Conservation (phyloP, 1,284 basidiomycete genomes). For the Fistulinella staudtii region DNA sequence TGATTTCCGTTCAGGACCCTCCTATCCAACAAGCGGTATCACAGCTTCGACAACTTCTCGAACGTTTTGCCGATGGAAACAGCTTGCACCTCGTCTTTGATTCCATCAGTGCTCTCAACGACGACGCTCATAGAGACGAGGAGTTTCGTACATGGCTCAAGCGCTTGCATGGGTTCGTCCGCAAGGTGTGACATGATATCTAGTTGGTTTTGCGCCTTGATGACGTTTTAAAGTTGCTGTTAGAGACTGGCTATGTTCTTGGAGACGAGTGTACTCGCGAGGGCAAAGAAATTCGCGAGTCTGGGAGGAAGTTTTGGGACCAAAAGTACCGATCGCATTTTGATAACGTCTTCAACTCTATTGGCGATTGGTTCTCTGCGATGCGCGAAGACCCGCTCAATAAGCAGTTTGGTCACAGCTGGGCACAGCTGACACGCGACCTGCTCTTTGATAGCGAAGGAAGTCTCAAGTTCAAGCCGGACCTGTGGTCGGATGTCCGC, state of each 20-base stretch:
- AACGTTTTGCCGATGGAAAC: slow-evolving; percentile 85
- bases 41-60: slow-evolving; percentile 78
- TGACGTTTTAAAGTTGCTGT: slow-evolving; percentile 48
- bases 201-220: not conserved
- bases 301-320: slow-evolving; percentile 76
- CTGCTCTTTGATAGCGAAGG: slow-evolving; percentile 76
- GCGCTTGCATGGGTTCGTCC: slow-evolving; percentile 60
- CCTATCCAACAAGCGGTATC: slow-evolving; percentile 53
- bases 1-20: slow-evolving; percentile 41
- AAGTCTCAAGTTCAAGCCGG: slow-evolving; percentile 85
- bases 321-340: slow-evolving; percentile 85
- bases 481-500: slow-evolving; percentile 85
- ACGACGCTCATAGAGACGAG: slow-evolving; percentile 74
- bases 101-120: slow-evolving; percentile 70
- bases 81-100: slow-evolving; percentile 68
- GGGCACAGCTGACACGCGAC: slow-evolving; percentile 80
- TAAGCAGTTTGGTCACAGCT: slow-evolving; percentile 76
- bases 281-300: slow-evolving; percentile 59
- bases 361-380: slow-evolving; percentile 75
- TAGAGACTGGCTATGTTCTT: slow-evolving; percentile 88
- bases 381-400: slow-evolving; percentile 86
- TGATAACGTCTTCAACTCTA: slow-evolving; percentile 71
- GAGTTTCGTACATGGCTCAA: slow-evolving; percentile 79
- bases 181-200: slow-evolving; percentile 45
- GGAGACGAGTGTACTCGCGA: slow-evolving; percentile 70